Conservation (phyloP, 805 yeast genomes). For the Wickerhamiella sorbophila region DNA sequence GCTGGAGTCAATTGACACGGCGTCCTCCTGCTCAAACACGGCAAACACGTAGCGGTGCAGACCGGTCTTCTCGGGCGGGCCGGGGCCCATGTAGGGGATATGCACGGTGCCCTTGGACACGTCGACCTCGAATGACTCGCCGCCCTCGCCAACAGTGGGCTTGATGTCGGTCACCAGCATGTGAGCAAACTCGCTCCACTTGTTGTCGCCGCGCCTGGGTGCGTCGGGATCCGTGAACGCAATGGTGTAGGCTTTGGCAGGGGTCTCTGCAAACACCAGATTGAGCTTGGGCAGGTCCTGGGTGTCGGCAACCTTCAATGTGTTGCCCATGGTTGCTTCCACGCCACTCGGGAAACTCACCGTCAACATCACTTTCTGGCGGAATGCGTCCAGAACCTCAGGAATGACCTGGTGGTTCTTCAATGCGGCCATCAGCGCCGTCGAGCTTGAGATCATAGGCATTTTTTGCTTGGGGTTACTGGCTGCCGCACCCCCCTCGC, state of each 20-base stretch:
- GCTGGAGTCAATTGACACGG: constrained; percentile 16
- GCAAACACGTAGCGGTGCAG: constrained; percentile 76
- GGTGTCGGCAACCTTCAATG: constrained; percentile 47
- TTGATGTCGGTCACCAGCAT: constrained; percentile 37
- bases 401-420: constrained; percentile 31
- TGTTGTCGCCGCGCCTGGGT: constrained; percentile 66
- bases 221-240: constrained; percentile 91
- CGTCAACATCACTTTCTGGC: constrained; percentile 32
- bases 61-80: constrained; percentile 78
- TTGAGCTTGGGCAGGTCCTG: constrained; percentile 54
- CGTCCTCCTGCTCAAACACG: constrained; percentile 51
- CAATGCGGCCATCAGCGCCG: constrained; percentile 27
- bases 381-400: constrained; percentile 27
- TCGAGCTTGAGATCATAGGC: constrained; percentile 23
- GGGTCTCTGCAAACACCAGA: constrained; percentile 41
- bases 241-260: constrained; percentile 46
- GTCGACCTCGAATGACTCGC: constrained; percentile 19
- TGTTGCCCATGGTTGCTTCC: constrained; percentile 71
- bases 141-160: constrained; percentile 18
- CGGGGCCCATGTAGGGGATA: constrained; percentile 64
- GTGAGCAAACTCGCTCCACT: constrained; percentile 82
- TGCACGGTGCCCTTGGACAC: constrained; percentile 31
- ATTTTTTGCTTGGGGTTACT: constrained; percentile 8
- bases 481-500: too few relatives aligned
- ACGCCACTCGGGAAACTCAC: constrained; percentile 36